These are phyloP conservation scores for Fusarium sororula DNA, from an alignment of 2,329 filamentous ascomycete species.

Conservation along the genomic window DNA sequence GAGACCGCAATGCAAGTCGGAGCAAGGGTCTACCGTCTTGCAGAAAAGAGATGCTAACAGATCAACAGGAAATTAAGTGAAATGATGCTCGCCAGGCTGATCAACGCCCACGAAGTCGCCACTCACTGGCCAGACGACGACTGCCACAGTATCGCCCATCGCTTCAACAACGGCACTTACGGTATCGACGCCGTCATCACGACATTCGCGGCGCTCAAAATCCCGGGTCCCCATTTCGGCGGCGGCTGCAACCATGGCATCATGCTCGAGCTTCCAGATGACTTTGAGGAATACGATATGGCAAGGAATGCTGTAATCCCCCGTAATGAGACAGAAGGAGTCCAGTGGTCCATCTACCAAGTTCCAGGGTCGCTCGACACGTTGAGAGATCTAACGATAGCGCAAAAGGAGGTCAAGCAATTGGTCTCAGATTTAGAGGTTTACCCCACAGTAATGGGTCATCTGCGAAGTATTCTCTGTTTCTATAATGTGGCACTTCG, in stretches of 20 bases:
- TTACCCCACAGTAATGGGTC: neutral
- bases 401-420: neutral
- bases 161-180: neutral
- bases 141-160: fast-evolving
- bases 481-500: neutral
- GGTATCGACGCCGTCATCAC: neutral
- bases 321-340: neutral
- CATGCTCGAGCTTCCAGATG: neutral
- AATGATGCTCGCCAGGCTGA: neutral
- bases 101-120: neutral
- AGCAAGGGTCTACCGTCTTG: too few relatives aligned
- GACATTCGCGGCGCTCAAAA: neutral
- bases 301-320: neutral
- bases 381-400: neutral
- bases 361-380: too few relatives aligned
- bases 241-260: neutral
- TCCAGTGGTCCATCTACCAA: neutral
- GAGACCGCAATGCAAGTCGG: neutral
- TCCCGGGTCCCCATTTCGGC: neutral
- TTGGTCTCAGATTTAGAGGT: fast-evolving
- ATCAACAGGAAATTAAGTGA: neutral
- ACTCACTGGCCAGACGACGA: neutral
- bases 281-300: neutral
- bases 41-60: too few relatives aligned
- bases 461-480: neutral